Percentiles rank a stretch among this genome's conserved stretches.
phyloP scores from a whole-genome alignment of 2,329 filamentous ascomycete species.

The Stemphylium beticola region DNA sequence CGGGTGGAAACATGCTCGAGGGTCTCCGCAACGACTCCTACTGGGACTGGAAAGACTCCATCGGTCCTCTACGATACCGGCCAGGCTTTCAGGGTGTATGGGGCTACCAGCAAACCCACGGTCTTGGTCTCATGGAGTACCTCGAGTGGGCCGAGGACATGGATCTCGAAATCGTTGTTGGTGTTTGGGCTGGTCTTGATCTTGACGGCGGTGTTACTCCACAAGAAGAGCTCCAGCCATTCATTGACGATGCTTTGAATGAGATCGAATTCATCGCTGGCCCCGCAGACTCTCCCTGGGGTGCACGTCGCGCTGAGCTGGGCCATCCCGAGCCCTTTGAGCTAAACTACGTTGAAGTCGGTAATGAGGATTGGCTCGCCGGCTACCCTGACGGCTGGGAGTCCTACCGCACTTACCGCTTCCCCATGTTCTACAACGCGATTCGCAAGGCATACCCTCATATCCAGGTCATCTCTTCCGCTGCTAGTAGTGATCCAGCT shows the following conservation, averaged over 20 bases:
- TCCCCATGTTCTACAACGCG: conserved; percentile 42
- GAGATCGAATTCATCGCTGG: conserved; percentile 47
- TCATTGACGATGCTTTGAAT: conserved; percentile 48
- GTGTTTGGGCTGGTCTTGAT: conserved; percentile 53
- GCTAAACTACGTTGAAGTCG: conserved; percentile 49
- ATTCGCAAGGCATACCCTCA: conserved; percentile 44
- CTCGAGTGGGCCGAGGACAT: conserved; percentile 57
- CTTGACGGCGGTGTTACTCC: conserved; percentile 50
- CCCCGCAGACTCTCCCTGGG: conserved; percentile 39
- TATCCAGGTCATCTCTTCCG: conserved; percentile 45
- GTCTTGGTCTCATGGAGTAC: conserved; percentile 56
- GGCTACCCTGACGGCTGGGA: conserved; percentile 36
- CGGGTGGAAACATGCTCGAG: conserved; percentile 58
- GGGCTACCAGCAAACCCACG: conserved; percentile 54
- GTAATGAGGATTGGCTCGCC: conserved; percentile 50
- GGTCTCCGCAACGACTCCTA: conserved; percentile 32
- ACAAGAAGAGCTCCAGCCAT: conserved; percentile 46
- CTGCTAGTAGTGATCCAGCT: conserved; percentile 38
- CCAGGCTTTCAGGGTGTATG: conserved; percentile 55
- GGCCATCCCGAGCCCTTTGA: conserved; percentile 47
- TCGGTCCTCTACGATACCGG: conserved; percentile 56
- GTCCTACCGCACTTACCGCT: conserved; percentile 42
- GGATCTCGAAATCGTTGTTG: conserved; percentile 51
- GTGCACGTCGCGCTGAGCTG: conserved; percentile 43
- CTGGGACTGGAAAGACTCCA: conserved; percentile 58